A percentile compares a stretch with the other conserved stretches of the same genome.
phyloP scores from a whole-genome alignment of 1,284 basidiomycete genomes.

The Microbotryum intermedium region DNA sequence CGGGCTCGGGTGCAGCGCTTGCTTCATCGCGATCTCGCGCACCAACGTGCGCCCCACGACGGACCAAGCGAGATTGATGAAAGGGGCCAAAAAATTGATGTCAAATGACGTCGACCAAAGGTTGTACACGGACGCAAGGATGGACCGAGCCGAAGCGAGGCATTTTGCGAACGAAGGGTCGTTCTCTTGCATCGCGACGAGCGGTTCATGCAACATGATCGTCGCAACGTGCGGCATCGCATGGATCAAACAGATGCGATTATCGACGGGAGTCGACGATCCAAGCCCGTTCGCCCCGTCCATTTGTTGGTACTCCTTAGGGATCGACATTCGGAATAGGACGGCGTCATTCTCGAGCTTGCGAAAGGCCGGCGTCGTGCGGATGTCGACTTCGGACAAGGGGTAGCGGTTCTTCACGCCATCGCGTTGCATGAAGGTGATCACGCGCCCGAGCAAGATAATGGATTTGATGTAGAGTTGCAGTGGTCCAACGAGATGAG shows the following conservation, averaged over 20 bases:
- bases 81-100: constrained; percentile 27
- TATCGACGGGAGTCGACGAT: background rate
- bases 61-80: constrained; percentile 26
- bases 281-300: background rate
- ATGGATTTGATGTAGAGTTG: constrained; percentile 31
- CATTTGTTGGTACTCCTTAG: constrained; percentile 25
- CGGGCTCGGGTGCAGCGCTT: constrained; percentile 1
- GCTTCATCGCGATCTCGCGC: constrained; percentile 25
- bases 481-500: constrained; percentile 18
- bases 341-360: constrained; percentile 27
- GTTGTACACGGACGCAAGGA: constrained; percentile 26
- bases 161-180: constrained; percentile 24
- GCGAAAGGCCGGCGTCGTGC: constrained; percentile 26
- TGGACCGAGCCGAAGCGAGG: constrained; percentile 20
- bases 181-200: constrained; percentile 8
- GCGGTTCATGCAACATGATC: constrained; percentile 32
- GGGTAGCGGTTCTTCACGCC: background rate
- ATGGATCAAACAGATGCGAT: constrained; percentile 19
- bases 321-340: constrained; percentile 30
- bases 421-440: constrained; percentile 24
- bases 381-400: constrained; percentile 4
- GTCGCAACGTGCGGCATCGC: constrained; percentile 21
- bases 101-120: constrained; percentile 26
- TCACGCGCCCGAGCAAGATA: constrained; percentile 27
- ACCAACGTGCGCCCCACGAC: constrained; percentile 31